phyloP scores from a whole-genome alignment of 163 green algal species.

The Chlorella variabilis region DNA sequence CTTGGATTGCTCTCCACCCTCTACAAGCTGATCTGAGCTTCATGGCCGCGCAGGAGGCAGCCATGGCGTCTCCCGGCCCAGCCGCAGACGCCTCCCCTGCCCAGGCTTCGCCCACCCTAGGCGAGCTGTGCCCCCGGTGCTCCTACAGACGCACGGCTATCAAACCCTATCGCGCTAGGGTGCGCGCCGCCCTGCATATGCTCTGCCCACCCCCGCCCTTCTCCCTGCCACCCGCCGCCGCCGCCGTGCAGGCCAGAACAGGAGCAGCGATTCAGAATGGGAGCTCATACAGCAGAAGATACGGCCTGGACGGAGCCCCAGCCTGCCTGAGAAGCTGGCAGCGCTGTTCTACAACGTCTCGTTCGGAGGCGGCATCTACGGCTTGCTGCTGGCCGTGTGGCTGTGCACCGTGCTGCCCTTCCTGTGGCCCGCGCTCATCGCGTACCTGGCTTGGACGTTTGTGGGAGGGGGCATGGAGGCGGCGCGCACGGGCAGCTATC shows the following conservation, averaged over 20 bases:
- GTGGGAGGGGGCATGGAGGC: background rate
- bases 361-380: constrained; percentile 44
- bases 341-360: constrained; percentile 31
- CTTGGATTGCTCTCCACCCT: no score
- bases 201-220: no score
- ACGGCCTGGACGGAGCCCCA: background rate
- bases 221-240: no score
- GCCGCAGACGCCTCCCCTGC: no score
- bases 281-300: constrained; percentile 26
- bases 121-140: no score
- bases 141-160: no score
- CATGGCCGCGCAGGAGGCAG: no score
- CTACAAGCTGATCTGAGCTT: no score
- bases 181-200: no score
- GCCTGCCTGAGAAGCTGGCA: constrained; percentile 21
- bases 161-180: no score
- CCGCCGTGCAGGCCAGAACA: background rate
- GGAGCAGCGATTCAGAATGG: constrained; percentile 20
- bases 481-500: constrained; percentile 7
- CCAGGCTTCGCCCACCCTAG: no score
- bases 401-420: constrained; percentile 15
- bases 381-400: background rate
- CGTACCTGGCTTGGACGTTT: background rate
- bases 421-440: background rate
- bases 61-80: no score